Evolutionary conservation across 2,329 filamentous ascomycete species (phyloP), one percentile per base, ranked within the genome.

Genomic region (Ophiosphaerella herpotricha): DNA sequence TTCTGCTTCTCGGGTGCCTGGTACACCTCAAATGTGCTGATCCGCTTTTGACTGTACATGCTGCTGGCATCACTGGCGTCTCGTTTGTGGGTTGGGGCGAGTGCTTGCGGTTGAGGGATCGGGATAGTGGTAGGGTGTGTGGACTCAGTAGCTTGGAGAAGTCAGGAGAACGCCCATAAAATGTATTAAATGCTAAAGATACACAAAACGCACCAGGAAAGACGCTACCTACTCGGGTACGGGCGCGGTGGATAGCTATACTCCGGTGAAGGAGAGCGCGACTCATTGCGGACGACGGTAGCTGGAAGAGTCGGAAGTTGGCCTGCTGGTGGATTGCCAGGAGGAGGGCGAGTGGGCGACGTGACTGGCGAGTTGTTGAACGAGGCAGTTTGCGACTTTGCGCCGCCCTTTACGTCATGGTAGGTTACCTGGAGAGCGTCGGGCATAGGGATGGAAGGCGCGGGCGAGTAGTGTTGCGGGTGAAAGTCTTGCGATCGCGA

Each of bases 51-150:
- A 59, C 67, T 72, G 51, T 71, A 72, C 31, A 64, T 50, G 56
- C 68, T 72, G 57, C 67, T 72, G 21, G 66, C 64, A 37, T 63
- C 57, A 58, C 70, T 73, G 40, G 39, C 52, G 35, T 68, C 62
- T 39, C 66, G 61, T 38, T 65, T 55, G 39, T 72, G 68, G 0
- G 52, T 49, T 5, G 65, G 56, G 32, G 63, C 60, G 43, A 65
- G 61, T 5, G 60, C 51, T 41, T 43, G 52, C 12, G 54, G 51
- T 24, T 55, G 56, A 29, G 64, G 55, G 16, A 42, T 57, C 34
- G 59, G 48, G 23, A 50, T 51, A 7, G 59, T 57, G n/a, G 53
- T 39, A 8, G 60, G 50, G 39, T 43, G 57, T 41, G 51, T 48
- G 47, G 52, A 46, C 38, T 63, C 63, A 58, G 47, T 52, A 37